Base-by-base conservation (phyloP, 2,329 filamentous ascomycete species). In the Zasmidium citrigriseum region DNA sequence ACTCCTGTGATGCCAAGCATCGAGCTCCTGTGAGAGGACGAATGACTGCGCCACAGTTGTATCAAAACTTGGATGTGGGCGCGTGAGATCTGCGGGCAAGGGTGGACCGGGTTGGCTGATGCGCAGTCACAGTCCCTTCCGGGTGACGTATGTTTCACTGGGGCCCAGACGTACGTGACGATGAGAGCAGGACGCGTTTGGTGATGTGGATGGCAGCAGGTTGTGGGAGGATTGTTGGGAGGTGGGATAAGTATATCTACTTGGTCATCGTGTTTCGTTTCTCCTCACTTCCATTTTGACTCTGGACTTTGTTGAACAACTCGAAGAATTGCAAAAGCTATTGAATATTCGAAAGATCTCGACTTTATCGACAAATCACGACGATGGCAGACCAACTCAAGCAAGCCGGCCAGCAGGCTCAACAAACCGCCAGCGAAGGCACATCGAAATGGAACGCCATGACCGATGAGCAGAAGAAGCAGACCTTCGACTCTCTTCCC, bases 391-490 rank as follows among this genome's bases (percentile, higher is more conserved):
- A 68, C 47, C 45, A 61, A 46, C 59, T 67, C 34, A 61, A 64
- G 47, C 60, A 58, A 54, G 64, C 59, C 54, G 60, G 61, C 41
- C 27, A 59, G 45, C 44, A 62, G 47, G 63, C 54, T n/a, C 52
- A 54, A 29, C 57, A 57, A 38, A 56, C 60, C 44, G 57, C 62
- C 22, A 57, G 49, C 58, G 60, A 58, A 24, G 69, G 66, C 29
- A 63, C 62, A 29, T 58, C 66, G 53, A 69, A 71, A 49, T 73
- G 71, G 70, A 63, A 73, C 51, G 64, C 64, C 46, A 72, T 73
- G 70, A 67, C 50, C 62, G 69, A 72, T 34, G 67, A 72, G 46
- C 70, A 73, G 60, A 71, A 73, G 65, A 70, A 72, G 61, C 52
- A 68, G 55, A 67, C 68, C 22, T 73, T 69, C 61, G 68, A 71